Base-by-base conservation (phyloP, 768 basidiomycete genomes). In the Crassisporium funariophilum region DNA sequence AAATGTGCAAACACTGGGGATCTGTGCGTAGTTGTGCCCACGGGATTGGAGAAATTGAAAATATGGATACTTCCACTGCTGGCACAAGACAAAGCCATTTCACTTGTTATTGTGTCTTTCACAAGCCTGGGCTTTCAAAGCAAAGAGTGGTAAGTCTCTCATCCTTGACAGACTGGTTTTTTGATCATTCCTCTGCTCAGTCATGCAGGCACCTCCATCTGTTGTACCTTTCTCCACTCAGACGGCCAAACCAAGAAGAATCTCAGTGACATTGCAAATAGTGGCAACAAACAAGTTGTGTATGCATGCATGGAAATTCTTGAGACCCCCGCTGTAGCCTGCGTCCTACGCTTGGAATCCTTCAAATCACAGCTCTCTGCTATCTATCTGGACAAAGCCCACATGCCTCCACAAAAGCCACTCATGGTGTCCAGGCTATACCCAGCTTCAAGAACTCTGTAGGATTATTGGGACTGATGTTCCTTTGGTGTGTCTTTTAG, bases 241-340 rank as follows among this genome's bases (percentile, higher is more conserved):
- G 51, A 56, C 29, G 43, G 46, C 4, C 49, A 51, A 8, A 27
- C 16, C 3, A 20, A 20, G 2, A 24, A 29, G 4, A 39, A 37
- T 13, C 53, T 60, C 17, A 44, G 47, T 10, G 10, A 34, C 4
- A 44, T 50, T 4, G 56, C 56, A 8, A 4, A 15, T 4, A 56
- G 46, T 8, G 47, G 49, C 2, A 44, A 44, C 0, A 54, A 41
- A 44, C 48, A 44, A 1, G 47, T 63, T 2, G 17, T 61, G 7
- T 63, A 57, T 44, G 52, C 52, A 0, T 63, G 62, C 27, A 50
- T 56, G 0, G 62, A 63, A 35, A 63, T 63, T 59, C 54, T 61
- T 16, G 59, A 63, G 22, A 59, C 49, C n/a, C 59, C 59, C 8
- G 21, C 50, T 2, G 50, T 59, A 41, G 61, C 57, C 0, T 35